Evolutionary conservation across 805 yeast genomes (phyloP).

Genomic region (Jamesozyma lodderae): DNA sequence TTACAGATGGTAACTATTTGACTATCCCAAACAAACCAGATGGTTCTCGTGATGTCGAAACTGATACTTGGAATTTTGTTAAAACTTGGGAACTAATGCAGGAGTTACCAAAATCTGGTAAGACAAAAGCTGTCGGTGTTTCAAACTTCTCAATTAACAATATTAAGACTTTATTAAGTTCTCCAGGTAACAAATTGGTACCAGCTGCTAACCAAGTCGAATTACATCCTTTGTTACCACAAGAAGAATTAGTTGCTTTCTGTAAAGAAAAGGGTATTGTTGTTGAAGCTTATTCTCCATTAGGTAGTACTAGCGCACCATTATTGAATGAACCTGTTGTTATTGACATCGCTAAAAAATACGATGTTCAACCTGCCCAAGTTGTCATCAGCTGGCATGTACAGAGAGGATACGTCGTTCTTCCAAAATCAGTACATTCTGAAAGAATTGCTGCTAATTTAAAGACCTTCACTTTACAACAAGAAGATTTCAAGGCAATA

Average conservation of each 20-base stretch:
- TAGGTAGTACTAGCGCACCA: conserved; percentile 55
- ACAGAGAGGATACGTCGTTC: conserved; percentile 44
- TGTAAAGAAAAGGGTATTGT: conserved; percentile 44
- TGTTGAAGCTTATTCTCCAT: conserved; percentile 71
- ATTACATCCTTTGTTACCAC: conserved; percentile 65
- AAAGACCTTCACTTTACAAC: conserved; percentile 26
- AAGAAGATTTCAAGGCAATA: conserved; percentile 31
- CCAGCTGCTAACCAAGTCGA: conserved; percentile 76
- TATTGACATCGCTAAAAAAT: conserved; percentile 36
- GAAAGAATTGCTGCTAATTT: conserved; percentile 35
- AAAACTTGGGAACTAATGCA: conserved; percentile 61
- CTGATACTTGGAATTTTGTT: conserved; percentile 34
- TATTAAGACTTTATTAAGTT: conserved; percentile 40
- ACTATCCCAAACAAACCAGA: conserved; percentile 32
- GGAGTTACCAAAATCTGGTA: conserved; percentile 41
- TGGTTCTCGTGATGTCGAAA: conserved; percentile 33
- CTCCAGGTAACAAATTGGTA: conserved; percentile 40
- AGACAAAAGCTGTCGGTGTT: conserved; percentile 63
- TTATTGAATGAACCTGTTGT: conserved; percentile 38
- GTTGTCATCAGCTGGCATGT: conserved; percentile 52
- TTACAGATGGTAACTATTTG: conserved; percentile 28
- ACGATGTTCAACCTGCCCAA: conserved; percentile 37
- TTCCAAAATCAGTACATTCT: conserved; percentile 42
- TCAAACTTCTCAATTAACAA: conserved; percentile 57
- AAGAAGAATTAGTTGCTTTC: conserved; percentile 46